Conservation (phyloP, 2,329 filamentous ascomycete species). For the Aureobasidium sp. region DNA sequence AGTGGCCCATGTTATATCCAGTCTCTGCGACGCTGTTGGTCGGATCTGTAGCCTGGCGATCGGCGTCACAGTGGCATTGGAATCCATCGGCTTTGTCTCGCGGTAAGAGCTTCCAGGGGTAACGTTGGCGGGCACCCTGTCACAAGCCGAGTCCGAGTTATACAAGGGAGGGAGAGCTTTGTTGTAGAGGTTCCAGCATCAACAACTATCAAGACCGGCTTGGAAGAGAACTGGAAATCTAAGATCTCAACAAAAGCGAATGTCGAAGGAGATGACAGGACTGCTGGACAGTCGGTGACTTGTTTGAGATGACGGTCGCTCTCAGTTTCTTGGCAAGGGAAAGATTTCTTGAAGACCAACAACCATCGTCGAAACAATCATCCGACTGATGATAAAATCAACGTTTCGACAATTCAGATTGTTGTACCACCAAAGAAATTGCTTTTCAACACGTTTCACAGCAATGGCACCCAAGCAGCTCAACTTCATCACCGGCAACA, state of each 20-base stretch:
- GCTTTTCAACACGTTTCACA: background rate
- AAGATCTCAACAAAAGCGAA: no score
- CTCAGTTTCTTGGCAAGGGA: background rate
- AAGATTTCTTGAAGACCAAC: conserved; percentile 4
- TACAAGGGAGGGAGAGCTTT: background rate
- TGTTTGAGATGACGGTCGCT: background rate
- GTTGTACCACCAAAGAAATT: background rate
- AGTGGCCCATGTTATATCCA: background rate
- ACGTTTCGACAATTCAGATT: background rate
- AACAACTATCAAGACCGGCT: background rate
- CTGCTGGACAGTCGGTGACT: background rate
- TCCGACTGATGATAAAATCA: background rate
- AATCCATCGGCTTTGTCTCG: background rate
- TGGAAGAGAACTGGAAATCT: background rate
- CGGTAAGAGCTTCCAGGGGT: background rate
- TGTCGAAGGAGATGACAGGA: background rate
- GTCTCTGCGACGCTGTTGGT: background rate
- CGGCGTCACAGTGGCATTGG: background rate
- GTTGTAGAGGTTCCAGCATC: background rate
- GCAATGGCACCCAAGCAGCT: conserved; percentile 46
- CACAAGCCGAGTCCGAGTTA: background rate
- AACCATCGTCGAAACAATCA: background rate
- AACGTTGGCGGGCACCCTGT: background rate
- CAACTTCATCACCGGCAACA: conserved; percentile 95
- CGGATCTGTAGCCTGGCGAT: background rate